Evolutionary conservation across 352 stramenopile species (phyloP).

Genomic region (Globisporangium abappressorium): DNA sequence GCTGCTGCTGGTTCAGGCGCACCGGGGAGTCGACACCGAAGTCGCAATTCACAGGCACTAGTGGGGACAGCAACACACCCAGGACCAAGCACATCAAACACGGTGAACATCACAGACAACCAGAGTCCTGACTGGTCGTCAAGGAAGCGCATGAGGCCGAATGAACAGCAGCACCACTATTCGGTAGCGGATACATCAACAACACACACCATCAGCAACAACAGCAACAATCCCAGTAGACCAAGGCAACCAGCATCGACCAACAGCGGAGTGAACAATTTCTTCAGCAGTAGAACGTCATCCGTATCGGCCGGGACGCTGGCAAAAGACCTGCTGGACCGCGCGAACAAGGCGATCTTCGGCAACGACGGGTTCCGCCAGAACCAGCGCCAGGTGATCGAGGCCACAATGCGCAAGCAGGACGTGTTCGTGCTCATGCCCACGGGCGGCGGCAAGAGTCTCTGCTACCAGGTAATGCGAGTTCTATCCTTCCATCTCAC

Average conservation of each 20-base stretch:
- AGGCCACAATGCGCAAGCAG: conserved; percentile 85
- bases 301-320: neutral
- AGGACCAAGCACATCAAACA: neutral
- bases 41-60: neutral
- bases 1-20: neutral
- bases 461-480: conserved; percentile 89
- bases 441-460: conserved; percentile 88
- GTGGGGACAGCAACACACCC: neutral
- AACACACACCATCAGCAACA: neutral
- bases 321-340: conserved; percentile 32
- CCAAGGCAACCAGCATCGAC: neutral
- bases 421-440: conserved; percentile 96
- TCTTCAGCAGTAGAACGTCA: conserved; percentile 1
- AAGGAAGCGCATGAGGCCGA: conserved; percentile 2
- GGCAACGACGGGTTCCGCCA: conserved; percentile 83
- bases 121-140: conserved; percentile 10
- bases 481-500: neutral
- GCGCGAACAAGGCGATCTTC: conserved; percentile 66
- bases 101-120: neutral
- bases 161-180: neutral
- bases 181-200: neutral
- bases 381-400: conserved; percentile 91
- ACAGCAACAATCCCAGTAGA: neutral
- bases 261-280: neutral
- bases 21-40: conserved; percentile 16